Conservation (phyloP, 148 eudicot species). For the Cornus florida region DNA sequence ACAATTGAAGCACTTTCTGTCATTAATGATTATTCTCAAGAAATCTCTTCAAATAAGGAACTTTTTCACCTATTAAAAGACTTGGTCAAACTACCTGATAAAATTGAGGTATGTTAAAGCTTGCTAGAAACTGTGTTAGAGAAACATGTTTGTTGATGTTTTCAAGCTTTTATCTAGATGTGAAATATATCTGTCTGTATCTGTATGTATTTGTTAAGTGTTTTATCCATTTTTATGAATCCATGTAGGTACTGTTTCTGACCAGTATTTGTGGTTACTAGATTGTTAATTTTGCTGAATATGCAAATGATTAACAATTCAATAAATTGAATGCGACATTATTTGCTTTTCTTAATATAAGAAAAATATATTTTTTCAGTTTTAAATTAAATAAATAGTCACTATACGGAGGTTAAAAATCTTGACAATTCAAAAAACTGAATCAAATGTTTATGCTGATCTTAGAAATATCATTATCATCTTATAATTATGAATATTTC, state of each 20-base stretch:
- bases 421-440: too few relatives aligned
- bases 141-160: not conserved
- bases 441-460: too few relatives aligned
- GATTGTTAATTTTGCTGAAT: not conserved
- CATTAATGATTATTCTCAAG: constrained; percentile 65
- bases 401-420: too few relatives aligned
- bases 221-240: not conserved
- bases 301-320: not conserved
- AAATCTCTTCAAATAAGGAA: constrained; percentile 61
- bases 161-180: not conserved
- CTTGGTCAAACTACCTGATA: constrained; percentile 77
- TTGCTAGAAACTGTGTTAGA: not conserved
- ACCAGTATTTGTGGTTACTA: not conserved
- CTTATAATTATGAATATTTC: too few relatives aligned
- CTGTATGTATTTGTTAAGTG: not conserved
- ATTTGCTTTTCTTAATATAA: too few relatives aligned
- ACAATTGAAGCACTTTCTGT: constrained; percentile 81
- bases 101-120: constrained; percentile 60
- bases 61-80: constrained; percentile 58
- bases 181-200: not conserved
- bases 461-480: too few relatives aligned
- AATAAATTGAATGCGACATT: not conserved
- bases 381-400: too few relatives aligned
- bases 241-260: not conserved
- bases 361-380: too few relatives aligned